Conservation (phyloP, 2,329 filamentous ascomycete species). For the Aspergillus thermomutatus region DNA sequence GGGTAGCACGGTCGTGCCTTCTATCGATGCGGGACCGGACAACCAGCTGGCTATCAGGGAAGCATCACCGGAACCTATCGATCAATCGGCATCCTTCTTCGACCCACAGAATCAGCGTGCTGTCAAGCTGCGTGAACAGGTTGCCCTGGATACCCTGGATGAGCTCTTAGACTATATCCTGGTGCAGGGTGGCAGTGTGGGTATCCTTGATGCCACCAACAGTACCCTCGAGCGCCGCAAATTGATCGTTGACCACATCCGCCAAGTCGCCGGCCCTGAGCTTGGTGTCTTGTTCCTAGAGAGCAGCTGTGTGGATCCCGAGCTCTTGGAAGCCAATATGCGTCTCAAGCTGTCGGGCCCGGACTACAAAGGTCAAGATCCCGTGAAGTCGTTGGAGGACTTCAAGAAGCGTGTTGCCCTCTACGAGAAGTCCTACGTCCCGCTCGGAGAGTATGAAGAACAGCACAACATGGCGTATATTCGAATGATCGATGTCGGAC, state of each 20-base stretch:
- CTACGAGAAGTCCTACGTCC: conserved; percentile 91
- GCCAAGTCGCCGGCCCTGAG: conserved; percentile 73
- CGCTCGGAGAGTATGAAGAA: conserved; percentile 88
- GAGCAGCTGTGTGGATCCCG: conserved; percentile 82
- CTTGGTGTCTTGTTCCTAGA: conserved; percentile 94
- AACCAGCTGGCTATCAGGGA: conserved; percentile 22
- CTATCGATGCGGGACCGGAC: conserved; percentile 19
- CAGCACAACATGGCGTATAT: conserved; percentile 89
- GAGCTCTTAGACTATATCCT: conserved; percentile 90
- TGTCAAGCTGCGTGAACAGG: conserved; percentile 79
- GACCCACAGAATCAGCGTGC: conserved; percentile 84
- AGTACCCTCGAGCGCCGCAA: conserved; percentile 85
- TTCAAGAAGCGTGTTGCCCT: conserved; percentile 90
- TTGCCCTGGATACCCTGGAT: conserved; percentile 87
- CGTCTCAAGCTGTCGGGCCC: conserved; percentile 92
- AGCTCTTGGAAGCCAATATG: conserved; percentile 92
- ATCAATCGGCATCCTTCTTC: conserved; percentile 92
- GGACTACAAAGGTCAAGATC: conserved; percentile 94
- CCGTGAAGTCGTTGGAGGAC: conserved; percentile 75
- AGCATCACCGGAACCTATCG: conserved; percentile 55
- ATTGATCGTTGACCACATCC: conserved; percentile 78
- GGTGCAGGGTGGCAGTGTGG: conserved; percentile 76
- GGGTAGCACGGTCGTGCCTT: conserved; percentile 24
- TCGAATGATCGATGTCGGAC: conserved; percentile 94
- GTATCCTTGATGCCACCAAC: conserved; percentile 96